These are phyloP conservation scores for Tulasnella sp. DNA, from an alignment of 768 basidiomycete genomes.

Conservation along the genomic window DNA sequence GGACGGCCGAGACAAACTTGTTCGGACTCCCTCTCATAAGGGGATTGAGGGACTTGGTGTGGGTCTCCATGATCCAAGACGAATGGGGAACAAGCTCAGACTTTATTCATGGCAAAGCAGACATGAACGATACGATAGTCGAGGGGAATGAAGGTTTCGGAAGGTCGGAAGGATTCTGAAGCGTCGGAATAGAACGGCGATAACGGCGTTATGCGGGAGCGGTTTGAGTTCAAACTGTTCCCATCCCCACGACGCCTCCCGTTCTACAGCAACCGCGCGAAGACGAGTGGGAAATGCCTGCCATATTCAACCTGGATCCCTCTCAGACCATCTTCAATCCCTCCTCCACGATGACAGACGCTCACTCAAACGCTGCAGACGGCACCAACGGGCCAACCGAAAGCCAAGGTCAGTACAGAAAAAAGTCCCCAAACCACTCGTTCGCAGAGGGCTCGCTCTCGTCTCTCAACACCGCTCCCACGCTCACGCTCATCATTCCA, in stretches of 20 bases:
- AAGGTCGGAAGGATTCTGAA: neutral
- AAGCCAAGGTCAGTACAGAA: neutral
- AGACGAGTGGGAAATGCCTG: conserved; percentile 16
- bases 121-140: neutral
- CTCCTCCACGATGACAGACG: neutral
- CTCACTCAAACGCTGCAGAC: neutral
- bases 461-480: neutral
- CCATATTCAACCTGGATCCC: conserved; percentile 11
- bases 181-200: neutral
- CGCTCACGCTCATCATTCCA: conserved; percentile 14
- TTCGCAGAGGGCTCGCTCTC: neutral
- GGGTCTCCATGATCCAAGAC: neutral
- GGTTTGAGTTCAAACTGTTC: conserved; percentile 4
- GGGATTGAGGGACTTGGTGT: neutral
- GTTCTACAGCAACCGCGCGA: conserved; percentile 16
- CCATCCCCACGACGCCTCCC: conserved; percentile 9
- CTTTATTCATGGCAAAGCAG: neutral
- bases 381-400: neutral
- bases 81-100: neutral
- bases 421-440: neutral
- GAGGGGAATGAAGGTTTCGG: neutral
- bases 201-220: neutral
- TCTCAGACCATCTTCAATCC: conserved; percentile 8
- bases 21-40: neutral
- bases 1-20: neutral